These are phyloP conservation scores for Naegleria gruberi DNA, from an alignment of 208 protist species.

Conservation along the genomic window DNA sequence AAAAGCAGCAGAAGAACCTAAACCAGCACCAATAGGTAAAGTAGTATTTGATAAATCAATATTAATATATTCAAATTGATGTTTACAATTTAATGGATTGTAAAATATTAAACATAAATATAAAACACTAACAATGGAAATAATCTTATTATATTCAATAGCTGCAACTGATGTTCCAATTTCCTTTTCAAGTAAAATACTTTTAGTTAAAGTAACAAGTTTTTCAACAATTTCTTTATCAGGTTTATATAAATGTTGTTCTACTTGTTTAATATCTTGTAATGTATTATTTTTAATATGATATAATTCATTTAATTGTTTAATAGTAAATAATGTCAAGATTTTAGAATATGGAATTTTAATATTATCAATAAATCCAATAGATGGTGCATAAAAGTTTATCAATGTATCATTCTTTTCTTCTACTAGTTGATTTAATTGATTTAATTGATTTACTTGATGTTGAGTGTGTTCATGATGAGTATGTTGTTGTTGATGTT, in stretches of 20 bases:
- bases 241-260: no score
- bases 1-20: constrained; percentile 25
- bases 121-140: not conserved
- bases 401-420: not conserved
- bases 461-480: no score
- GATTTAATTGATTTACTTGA: no score
- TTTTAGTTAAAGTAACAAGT: not conserved
- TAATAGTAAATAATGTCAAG: not conserved
- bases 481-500: no score
- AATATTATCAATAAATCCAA: not conserved
- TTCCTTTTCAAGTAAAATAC: not conserved
- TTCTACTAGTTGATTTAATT: no score
- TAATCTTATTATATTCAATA: not conserved
- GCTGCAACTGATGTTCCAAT: not conserved
- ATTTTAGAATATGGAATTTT: no score
- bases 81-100: not conserved
- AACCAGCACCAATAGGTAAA: constrained; percentile 22
- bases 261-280: no score
- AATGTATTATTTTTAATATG: no score
- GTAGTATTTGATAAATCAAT: not conserved
- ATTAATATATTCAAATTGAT: not conserved
- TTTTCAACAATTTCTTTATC: not conserved
- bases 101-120: not conserved
- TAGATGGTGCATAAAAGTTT: not conserved
- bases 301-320: not conserved